A percentile compares a stretch with the other conserved stretches of the same genome.
Conservation (phyloP, 1,284 basidiomycete genomes). For the Tilletia walkeri region DNA sequence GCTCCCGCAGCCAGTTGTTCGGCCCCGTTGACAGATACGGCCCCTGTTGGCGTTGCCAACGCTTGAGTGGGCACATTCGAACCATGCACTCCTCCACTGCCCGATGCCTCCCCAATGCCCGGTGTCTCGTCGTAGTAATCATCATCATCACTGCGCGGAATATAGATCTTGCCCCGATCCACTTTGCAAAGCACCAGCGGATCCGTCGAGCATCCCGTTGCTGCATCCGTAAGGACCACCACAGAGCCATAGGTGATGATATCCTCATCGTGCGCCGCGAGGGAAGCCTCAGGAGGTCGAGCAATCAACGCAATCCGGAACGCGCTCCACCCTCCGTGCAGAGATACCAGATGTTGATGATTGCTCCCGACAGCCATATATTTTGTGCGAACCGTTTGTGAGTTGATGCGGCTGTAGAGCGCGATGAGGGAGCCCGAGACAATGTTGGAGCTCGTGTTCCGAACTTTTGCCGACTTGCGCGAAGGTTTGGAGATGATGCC, state of each 20-base stretch:
- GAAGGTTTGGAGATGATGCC: constrained; percentile 95
- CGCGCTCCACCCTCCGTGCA: constrained; percentile 85
- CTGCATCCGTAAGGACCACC: constrained; percentile 77
- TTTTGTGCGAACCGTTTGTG: constrained; percentile 92
- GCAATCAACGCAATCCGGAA: constrained; percentile 73
- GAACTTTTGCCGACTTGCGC: constrained; percentile 92
- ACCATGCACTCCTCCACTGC: background rate
- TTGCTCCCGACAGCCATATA: constrained; percentile 73
- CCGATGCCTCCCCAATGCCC: background rate
- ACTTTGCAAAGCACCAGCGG: constrained; percentile 86
- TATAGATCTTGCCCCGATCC: constrained; percentile 72
- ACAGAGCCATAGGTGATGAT: constrained; percentile 83
- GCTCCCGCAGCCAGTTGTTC: background rate
- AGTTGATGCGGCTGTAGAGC: constrained; percentile 93
- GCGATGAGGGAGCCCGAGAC: constrained; percentile 85
- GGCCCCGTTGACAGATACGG: no score
- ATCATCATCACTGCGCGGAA: constrained; percentile 30
- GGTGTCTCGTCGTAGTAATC: background rate
- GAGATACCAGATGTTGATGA: constrained; percentile 74
- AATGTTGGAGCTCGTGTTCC: constrained; percentile 87
- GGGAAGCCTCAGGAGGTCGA: constrained; percentile 40
- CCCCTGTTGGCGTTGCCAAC: no score
- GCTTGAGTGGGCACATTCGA: background rate
- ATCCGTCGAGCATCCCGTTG: constrained; percentile 79
- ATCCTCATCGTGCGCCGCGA: constrained; percentile 37